These are phyloP conservation scores for Xylaria sp. DNA, from an alignment of 2,329 filamentous ascomycete species.

Conservation along the genomic window DNA sequence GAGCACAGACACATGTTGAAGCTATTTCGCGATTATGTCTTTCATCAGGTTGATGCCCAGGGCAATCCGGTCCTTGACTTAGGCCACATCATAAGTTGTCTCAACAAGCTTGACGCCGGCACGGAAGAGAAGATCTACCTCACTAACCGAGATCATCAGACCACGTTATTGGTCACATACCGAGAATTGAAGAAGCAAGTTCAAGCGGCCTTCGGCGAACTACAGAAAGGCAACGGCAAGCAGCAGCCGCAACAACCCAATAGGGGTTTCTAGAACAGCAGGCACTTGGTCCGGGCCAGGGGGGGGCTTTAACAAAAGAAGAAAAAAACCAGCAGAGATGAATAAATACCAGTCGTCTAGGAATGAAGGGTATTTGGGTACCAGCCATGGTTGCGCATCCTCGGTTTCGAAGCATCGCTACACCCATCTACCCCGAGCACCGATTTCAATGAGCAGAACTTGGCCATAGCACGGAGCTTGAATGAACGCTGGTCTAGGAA, in stretches of 20 bases:
- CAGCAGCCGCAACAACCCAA: conserved; percentile 15
- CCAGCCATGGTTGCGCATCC: not conserved
- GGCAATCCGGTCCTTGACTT: conserved; percentile 80
- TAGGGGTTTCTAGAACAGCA: conserved; percentile 22
- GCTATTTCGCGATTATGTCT: conserved; percentile 93
- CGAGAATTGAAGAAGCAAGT: conserved; percentile 74
- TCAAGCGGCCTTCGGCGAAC: conserved; percentile 52
- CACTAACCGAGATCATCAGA: conserved; percentile 85
- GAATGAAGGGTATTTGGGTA: not conserved
- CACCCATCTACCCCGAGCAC: not conserved
- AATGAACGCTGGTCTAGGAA: conserved; percentile 10
- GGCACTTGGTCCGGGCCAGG: not conserved
- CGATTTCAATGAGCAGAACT: not conserved
- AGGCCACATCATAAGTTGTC: conserved; percentile 76
- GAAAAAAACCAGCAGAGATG: not conserved
- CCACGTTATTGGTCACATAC: conserved; percentile 80
- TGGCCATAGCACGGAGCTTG: not conserved
- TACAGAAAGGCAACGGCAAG: conserved; percentile 42
- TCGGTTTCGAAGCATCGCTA: not conserved
- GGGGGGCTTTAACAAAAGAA: not conserved
- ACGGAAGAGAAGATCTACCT: conserved; percentile 80
- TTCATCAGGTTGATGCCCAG: conserved; percentile 86
- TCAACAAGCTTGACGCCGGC: conserved; percentile 92
- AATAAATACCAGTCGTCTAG: not conserved
- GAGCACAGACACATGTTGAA: conserved; percentile 90